Conservation (phyloP, 1,284 basidiomycete genomes). For the Golubevia sp. region DNA sequence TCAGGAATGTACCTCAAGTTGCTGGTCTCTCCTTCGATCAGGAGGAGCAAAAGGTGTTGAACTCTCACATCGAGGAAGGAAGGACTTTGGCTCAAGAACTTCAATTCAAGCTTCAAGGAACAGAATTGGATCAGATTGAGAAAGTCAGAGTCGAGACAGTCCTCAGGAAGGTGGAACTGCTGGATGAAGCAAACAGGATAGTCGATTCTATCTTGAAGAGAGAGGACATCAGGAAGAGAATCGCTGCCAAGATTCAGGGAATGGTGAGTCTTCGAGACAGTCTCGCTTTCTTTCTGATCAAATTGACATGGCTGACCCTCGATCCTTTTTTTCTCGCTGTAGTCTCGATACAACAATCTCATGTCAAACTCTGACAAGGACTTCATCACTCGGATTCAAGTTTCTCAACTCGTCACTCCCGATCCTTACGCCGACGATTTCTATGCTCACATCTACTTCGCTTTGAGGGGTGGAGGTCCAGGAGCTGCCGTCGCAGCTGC, state of each 20-base stretch:
- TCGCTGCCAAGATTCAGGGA: constrained; percentile 32
- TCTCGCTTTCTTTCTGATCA: constrained; percentile 3
- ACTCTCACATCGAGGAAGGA: not conserved
- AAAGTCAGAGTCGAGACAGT: not conserved
- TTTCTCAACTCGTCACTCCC: constrained; percentile 82
- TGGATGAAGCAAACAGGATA: not conserved
- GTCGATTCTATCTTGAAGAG: not conserved
- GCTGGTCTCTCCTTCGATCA: no score
- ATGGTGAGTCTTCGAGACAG: constrained; percentile 8
- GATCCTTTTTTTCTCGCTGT: constrained; percentile 35
- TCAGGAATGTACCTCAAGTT: constrained; percentile 25
- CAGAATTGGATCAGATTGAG: not conserved
- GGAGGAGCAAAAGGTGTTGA: not conserved
- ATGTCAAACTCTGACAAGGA: constrained; percentile 99
- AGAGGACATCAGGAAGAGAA: no score
- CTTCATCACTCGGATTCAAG: constrained; percentile 98
- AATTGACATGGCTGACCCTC: constrained; percentile 1
- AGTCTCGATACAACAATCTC: constrained; percentile 94
- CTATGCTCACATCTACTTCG: constrained; percentile 94
- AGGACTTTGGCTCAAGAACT: not conserved
- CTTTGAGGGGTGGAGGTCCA: constrained; percentile 71
- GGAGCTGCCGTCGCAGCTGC: not conserved
- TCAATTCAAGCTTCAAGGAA: not conserved
- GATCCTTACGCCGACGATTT: constrained; percentile 98
- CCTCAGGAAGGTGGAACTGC: not conserved